These are phyloP conservation scores for Aurifilum marmelostoma DNA, from an alignment of 2,329 filamentous ascomycete species.

Conservation along the genomic window DNA sequence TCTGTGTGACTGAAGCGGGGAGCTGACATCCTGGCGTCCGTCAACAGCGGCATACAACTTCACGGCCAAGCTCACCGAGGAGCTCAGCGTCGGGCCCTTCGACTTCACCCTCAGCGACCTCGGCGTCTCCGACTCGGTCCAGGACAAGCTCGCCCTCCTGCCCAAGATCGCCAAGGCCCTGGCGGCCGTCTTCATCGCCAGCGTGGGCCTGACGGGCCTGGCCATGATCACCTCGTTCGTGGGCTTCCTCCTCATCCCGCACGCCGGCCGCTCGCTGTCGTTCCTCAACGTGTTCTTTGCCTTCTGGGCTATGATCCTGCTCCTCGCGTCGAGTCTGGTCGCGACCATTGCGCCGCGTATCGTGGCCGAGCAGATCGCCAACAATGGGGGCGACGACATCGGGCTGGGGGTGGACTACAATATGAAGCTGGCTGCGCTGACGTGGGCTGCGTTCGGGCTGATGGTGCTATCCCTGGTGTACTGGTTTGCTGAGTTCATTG, in stretches of 20 bases:
- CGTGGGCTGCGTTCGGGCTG: slow-evolving; percentile 52
- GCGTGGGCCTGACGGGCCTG: slow-evolving; percentile 29
- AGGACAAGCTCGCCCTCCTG: slow-evolving; percentile 30
- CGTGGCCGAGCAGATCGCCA: slow-evolving; percentile 42
- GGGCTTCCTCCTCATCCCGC: slow-evolving; percentile 27
- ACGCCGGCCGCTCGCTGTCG: slow-evolving; percentile 30
- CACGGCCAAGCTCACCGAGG: slow-evolving; percentile 28
- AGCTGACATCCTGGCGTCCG: background rate
- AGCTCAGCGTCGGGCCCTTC: slow-evolving; percentile 32
- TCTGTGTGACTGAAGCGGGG: background rate
- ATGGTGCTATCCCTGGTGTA: slow-evolving; percentile 41
- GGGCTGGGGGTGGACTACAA: slow-evolving; percentile 50
- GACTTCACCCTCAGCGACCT: slow-evolving; percentile 29
- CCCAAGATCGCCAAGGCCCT: slow-evolving; percentile 31
- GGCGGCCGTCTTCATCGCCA: slow-evolving; percentile 31
- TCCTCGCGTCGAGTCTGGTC: slow-evolving; percentile 48
- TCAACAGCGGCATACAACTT: slow-evolving; percentile 30
- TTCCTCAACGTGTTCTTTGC: slow-evolving; percentile 46
- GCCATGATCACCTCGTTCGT: slow-evolving; percentile 28
- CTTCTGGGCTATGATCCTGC: slow-evolving; percentile 41
- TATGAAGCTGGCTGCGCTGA: slow-evolving; percentile 48
- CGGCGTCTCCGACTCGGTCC: slow-evolving; percentile 30
- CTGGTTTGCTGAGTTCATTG: slow-evolving; percentile 22
- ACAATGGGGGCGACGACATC: slow-evolving; percentile 41
- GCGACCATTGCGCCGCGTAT: slow-evolving; percentile 45